Evolutionary conservation across 192 early-diverging fungal species (phyloP).

Genomic region (Coemansia sp.): DNA sequence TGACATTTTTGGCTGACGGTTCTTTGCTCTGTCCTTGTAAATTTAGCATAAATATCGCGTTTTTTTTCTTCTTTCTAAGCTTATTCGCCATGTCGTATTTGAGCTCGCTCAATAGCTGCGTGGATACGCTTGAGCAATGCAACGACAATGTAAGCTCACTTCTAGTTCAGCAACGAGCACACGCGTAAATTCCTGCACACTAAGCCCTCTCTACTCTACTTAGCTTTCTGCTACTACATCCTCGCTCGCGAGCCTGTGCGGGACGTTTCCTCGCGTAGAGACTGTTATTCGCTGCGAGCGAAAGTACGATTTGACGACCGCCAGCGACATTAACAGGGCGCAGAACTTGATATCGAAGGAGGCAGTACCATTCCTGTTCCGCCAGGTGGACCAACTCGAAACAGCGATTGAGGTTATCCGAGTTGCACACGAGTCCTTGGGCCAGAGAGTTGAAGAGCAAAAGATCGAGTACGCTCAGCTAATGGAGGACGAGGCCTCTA

Average conservation of each 20-base stretch:
- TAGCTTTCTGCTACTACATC: conserved; percentile 32
- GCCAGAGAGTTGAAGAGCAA: conserved; percentile 33
- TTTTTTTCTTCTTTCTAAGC: background rate
- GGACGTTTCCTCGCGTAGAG: conserved; percentile 45
- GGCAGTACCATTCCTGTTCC: conserved; percentile 52
- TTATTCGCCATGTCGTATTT: conserved; percentile 40
- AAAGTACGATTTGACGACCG: conserved; percentile 49
- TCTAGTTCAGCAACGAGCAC: background rate
- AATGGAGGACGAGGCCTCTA: conserved; percentile 26
- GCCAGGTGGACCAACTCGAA: conserved; percentile 53
- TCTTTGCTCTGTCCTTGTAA: background rate
- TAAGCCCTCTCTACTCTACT: conserved; percentile 1
- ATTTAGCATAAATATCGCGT: background rate
- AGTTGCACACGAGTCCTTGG: conserved; percentile 37
- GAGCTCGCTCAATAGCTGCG: conserved; percentile 43
- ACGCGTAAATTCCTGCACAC: background rate
- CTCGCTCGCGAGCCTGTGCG: conserved; percentile 31
- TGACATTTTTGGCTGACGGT: background rate
- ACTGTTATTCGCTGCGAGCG: conserved; percentile 49
- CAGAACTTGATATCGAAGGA: conserved; percentile 51
- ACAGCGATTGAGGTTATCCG: conserved; percentile 42
- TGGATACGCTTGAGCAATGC: conserved; percentile 18
- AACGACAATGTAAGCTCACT: conserved; percentile 20
- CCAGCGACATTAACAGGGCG: conserved; percentile 52
- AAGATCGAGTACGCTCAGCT: conserved; percentile 36